Conservation (phyloP, 345 rosid species). For the Mangifera indica region DNA sequence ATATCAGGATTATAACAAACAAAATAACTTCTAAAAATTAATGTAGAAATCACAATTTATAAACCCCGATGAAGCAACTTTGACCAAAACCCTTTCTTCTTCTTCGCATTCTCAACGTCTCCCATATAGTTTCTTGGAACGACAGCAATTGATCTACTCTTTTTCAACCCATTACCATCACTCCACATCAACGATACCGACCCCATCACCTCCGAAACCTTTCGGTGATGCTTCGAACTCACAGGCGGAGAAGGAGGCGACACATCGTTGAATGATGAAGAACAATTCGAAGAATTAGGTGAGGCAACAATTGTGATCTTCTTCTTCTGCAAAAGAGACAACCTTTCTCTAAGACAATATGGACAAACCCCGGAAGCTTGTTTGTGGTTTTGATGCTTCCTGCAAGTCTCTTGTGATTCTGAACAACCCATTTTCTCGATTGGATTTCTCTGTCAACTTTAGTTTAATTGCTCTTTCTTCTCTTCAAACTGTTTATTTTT, state of each 20-base stretch:
- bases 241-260: constrained; percentile 32
- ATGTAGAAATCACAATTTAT: too few relatives aligned
- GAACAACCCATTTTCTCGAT: constrained; percentile 33
- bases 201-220: constrained; percentile 33
- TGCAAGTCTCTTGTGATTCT: constrained; percentile 27
- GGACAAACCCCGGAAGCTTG: constrained; percentile 46
- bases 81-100: constrained; percentile 65
- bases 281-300: not conserved
- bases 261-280: constrained; percentile 15
- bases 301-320: too few relatives aligned
- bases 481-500: too few relatives aligned
- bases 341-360: constrained; percentile 38
- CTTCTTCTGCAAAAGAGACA: constrained; percentile 18
- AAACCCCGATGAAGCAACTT: constrained; percentile 41
- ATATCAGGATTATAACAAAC: too few relatives aligned
- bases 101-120: constrained; percentile 33
- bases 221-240: constrained; percentile 39
- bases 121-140: constrained; percentile 33
- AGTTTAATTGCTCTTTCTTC: too few relatives aligned
- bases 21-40: too few relatives aligned
- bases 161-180: constrained; percentile 49
- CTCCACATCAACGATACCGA: constrained; percentile 43
- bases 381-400: constrained; percentile 31
- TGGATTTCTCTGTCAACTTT: not conserved
- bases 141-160: constrained; percentile 72